A percentile compares a stretch with the other conserved stretches of the same genome.
phyloP scores from a whole-genome alignment of 2,329 filamentous ascomycete species.

The Neonectria magnoliae region DNA sequence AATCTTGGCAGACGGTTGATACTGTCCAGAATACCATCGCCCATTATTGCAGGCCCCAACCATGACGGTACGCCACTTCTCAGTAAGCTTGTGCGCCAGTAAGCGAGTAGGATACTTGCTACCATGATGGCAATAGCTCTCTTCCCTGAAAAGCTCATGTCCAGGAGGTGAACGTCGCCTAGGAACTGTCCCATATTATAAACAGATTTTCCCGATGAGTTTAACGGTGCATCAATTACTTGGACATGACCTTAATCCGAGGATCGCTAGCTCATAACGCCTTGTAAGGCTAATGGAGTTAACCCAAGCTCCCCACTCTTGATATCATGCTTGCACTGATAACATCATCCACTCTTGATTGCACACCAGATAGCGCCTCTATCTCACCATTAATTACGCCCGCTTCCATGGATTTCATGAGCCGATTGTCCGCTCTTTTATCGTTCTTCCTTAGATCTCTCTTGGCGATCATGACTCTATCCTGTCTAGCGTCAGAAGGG shows the following conservation, averaged over 20 bases:
- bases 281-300: not conserved
- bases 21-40: not conserved
- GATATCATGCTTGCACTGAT: constrained; percentile 11
- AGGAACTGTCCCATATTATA: no score
- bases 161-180: no score
- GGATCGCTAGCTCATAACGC: no score
- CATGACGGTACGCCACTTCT: no score
- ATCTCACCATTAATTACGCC: constrained; percentile 1
- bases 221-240: no score
- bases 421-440: constrained; percentile 3
- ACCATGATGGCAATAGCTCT: no score
- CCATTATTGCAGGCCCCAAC: not conserved
- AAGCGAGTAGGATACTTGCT: not conserved
- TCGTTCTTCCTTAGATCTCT: not conserved
- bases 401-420: constrained; percentile 1
- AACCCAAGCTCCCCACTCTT: constrained; percentile 15
- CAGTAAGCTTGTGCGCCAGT: not conserved
- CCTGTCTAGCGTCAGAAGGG: not conserved
- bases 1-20: not conserved
- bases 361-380: not conserved
- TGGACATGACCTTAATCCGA: not conserved
- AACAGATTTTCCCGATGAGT: no score
- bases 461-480: not conserved
- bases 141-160: no score
- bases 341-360: constrained; percentile 20